Conservation (phyloP, 2,329 filamentous ascomycete species). For the Alternaria angustiovoidea region DNA sequence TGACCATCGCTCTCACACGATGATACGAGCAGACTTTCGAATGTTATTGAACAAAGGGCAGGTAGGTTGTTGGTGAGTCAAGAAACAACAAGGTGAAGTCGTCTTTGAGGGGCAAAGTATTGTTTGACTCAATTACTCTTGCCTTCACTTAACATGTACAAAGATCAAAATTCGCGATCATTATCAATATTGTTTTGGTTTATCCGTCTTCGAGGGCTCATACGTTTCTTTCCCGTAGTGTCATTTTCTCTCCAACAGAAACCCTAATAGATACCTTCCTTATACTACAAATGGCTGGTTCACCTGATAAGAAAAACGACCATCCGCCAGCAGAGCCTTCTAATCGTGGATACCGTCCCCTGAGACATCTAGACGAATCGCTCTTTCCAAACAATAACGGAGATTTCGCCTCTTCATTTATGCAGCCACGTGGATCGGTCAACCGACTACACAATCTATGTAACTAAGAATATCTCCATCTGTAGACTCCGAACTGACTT, state of each 20-base stretch:
- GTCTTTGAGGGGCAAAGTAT: background rate
- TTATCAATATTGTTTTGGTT: background rate
- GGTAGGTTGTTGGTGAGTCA: background rate
- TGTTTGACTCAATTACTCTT: background rate
- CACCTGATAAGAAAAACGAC: background rate
- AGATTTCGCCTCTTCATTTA: conserved; percentile 8
- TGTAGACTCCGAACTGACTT: background rate
- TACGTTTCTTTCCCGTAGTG: background rate
- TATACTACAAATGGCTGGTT: background rate
- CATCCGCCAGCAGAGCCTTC: background rate
- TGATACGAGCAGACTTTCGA: conserved; percentile 1
- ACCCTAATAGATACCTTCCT: background rate
- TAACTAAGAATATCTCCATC: background rate
- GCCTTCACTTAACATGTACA: background rate
- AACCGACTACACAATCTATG: background rate
- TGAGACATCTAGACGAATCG: conserved; percentile 6
- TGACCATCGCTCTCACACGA: background rate
- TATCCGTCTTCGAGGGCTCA: background rate
- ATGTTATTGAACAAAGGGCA: background rate
- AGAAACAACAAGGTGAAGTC: background rate
- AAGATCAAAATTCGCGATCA: background rate
- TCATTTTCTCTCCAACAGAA: background rate
- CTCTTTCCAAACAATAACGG: conserved; percentile 8
- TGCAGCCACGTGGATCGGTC: background rate
- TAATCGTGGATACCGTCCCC: background rate